Conservation (phyloP, 495 filamentous ascomycete species). For the Jackrogersella multiformis region DNA sequence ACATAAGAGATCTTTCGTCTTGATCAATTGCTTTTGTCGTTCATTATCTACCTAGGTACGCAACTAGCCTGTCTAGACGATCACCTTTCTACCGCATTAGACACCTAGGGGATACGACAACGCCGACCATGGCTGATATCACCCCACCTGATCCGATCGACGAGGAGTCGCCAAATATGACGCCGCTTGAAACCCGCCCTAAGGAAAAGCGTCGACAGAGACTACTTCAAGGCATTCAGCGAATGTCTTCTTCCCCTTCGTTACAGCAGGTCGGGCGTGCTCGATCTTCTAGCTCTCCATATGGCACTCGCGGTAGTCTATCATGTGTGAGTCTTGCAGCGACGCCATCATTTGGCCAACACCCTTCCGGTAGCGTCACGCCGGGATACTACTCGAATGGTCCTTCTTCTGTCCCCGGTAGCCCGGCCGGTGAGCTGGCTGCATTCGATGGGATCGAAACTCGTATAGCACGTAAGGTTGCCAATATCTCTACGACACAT, state of each 20-base stretch:
- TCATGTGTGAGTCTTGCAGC: conserved; percentile 87
- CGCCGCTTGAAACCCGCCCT: conserved; percentile 56
- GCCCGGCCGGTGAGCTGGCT: conserved; percentile 55
- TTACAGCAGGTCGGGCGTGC: conserved; percentile 71
- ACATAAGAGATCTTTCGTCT: not conserved
- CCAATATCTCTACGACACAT: conserved; percentile 36
- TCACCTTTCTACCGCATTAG: not conserved
- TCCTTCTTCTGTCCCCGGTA: conserved; percentile 67
- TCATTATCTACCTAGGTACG: conserved; percentile 24
- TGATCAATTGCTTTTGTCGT: conserved; percentile 12
- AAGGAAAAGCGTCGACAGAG: conserved; percentile 79
- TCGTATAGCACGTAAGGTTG: conserved; percentile 48
- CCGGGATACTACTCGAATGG: conserved; percentile 71
- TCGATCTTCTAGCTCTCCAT: conserved; percentile 73
- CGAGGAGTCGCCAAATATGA: conserved; percentile 31
- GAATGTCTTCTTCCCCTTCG: conserved; percentile 87
- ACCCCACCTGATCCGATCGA: conserved; percentile 28
- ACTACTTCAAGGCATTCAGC: conserved; percentile 80
- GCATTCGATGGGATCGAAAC: conserved; percentile 49
- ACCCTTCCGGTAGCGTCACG: conserved; percentile 45
- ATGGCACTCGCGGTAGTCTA: conserved; percentile 60
- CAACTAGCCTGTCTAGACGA: not conserved
- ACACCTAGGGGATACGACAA: not conserved
- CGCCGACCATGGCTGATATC: conserved; percentile 26
- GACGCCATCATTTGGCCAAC: conserved; percentile 59